Evolutionary conservation across 2,329 filamentous ascomycete genomes (phyloP).

Genomic region (Polychaeton citri): DNA sequence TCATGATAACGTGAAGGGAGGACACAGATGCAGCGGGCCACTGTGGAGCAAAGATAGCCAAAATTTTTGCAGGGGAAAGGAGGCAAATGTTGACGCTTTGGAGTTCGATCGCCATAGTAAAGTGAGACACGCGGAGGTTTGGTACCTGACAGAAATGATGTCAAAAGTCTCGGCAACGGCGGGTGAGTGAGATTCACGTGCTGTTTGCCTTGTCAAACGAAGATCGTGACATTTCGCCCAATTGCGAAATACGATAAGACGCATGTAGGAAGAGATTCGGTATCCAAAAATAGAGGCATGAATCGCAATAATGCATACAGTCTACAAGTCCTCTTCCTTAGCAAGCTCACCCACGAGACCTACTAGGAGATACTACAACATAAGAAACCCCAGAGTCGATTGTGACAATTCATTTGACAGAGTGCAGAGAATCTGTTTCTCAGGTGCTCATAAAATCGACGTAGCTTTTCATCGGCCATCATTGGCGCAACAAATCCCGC

Average conservation of each 20-base stretch:
- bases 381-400: too few relatives aligned
- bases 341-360: too few relatives aligned
- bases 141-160: not conserved
- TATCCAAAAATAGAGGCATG: too few relatives aligned
- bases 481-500: not conserved
- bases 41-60: not conserved
- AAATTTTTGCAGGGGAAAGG: not conserved
- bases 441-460: too few relatives aligned
- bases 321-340: not conserved
- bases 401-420: too few relatives aligned
- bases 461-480: not conserved
- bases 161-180: slow-evolving; percentile 1
- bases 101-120: not conserved
- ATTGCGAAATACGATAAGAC: too few relatives aligned
- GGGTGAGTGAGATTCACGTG: too few relatives aligned
- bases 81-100: not conserved
- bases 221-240: too few relatives aligned
- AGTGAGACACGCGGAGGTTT: not conserved
- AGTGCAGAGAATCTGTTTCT: too few relatives aligned
- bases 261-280: too few relatives aligned
- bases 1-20: too few relatives aligned
- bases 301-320: not conserved
- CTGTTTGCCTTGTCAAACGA: too few relatives aligned
- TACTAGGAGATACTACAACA: not conserved
- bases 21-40: not conserved